Conservation (phyloP, 805 yeast species). For the Ogataea polymorpha region DNA sequence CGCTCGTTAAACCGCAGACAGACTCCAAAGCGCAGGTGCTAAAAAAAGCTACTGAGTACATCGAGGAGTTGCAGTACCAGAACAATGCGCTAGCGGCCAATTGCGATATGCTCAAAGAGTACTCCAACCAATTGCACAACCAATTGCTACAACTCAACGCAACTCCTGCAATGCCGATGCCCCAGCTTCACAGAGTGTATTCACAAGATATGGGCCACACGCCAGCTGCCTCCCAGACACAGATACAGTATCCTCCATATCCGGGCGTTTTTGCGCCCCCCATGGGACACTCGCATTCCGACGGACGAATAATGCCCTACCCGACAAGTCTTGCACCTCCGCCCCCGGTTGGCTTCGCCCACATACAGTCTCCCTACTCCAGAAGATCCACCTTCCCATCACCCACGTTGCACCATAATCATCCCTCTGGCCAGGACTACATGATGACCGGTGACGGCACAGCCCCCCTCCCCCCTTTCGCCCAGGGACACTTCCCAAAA, state of each 20-base stretch:
- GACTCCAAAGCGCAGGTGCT: slow-evolving; percentile 46
- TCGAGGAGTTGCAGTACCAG: slow-evolving; percentile 36
- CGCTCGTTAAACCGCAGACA: slow-evolving; percentile 38
- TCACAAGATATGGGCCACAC: not conserved
- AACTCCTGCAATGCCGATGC: slow-evolving; percentile 13
- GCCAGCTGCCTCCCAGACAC: slow-evolving; percentile 2
- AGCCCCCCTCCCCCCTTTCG: not conserved
- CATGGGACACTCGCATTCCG: slow-evolving; percentile 1
- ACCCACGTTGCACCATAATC: not conserved
- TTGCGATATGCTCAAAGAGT: slow-evolving; percentile 21
- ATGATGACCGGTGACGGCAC: not conserved
- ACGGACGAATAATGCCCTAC: not conserved
- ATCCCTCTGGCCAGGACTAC: not conserved
- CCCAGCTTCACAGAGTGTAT: slow-evolving; percentile 7
- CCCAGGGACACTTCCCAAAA: not conserved
- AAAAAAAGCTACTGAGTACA: slow-evolving; percentile 41
- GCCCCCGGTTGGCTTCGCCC: slow-evolving; percentile 1
- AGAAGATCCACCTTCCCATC: slow-evolving; percentile 1
- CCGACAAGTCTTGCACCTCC: slow-evolving; percentile 2
- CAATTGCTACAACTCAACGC: slow-evolving; percentile 15
- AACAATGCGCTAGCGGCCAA: slow-evolving; percentile 20
- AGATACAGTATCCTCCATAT: slow-evolving; percentile 9
- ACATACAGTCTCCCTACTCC: not conserved
- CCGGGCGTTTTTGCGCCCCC: slow-evolving; percentile 10
- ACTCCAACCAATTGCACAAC: slow-evolving; percentile 18